Conservation (phyloP, 176 grass and related monocot species). For the Hordeum vulgare region MorexV3_pseudomolecules_assembly NC_058524.1:3471012-3471511, state of each 20-base stretch:
- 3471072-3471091: slow-evolving; percentile 36
- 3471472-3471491: slow-evolving; percentile 60
- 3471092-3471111: slow-evolving; percentile 73
- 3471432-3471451: slow-evolving; percentile 63
- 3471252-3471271: slow-evolving; percentile 79
- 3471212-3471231: slow-evolving; percentile 72
- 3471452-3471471: slow-evolving; percentile 56
- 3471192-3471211: slow-evolving; percentile 25
- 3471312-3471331: slow-evolving; percentile 27
- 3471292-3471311: slow-evolving; percentile 63
- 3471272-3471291: slow-evolving; percentile 76
- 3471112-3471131: slow-evolving; percentile 14
- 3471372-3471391: slow-evolving; percentile 32
- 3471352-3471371: not conserved
- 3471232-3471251: slow-evolving; percentile 69
- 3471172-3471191: not conserved
- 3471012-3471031: slow-evolving; percentile 57
- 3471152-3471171: not conserved
- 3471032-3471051: slow-evolving; percentile 69
- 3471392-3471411: slow-evolving; percentile 61
- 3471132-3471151: not conserved
- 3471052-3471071: slow-evolving; percentile 67
- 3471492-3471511: not conserved
- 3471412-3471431: slow-evolving; percentile 60
- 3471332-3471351: slow-evolving; percentile 2